phyloP scores from a whole-genome alignment of 2,329 filamentous ascomycete species.

The Aspergillus fijiensis region DNA sequence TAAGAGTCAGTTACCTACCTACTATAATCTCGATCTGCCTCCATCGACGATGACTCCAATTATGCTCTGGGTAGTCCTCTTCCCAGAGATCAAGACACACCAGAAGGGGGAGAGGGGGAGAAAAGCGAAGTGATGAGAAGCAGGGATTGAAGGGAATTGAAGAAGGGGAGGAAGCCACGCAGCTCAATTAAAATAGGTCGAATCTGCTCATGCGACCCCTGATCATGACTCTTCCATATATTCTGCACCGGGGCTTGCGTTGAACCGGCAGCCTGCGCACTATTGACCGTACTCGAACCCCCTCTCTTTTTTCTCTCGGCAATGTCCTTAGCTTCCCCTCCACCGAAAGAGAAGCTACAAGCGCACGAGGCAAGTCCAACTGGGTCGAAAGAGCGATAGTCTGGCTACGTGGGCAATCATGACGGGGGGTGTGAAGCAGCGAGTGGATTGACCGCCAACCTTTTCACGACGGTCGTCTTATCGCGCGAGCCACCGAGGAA shows the following conservation, averaged over 20 bases:
- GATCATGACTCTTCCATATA: not conserved
- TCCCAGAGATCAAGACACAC: not conserved
- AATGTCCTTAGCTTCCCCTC: slow-evolving; percentile 2
- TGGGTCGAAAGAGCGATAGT: slow-evolving; percentile 19
- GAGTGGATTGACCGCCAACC: slow-evolving; percentile 19
- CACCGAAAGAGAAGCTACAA: slow-evolving; percentile 13
- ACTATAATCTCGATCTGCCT: slow-evolving; percentile 15
- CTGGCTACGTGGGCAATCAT: slow-evolving; percentile 37
- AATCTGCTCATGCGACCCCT: not conserved
- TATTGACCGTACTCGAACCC: not conserved
- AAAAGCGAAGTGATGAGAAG: no score
- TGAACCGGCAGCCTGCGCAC: not conserved
- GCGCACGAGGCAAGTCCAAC: slow-evolving; percentile 22
- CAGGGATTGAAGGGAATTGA: not conserved
- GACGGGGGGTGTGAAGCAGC: slow-evolving; percentile 24
- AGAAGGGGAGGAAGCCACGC: not conserved
- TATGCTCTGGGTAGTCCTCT: not conserved
- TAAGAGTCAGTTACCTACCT: slow-evolving; percentile 11
- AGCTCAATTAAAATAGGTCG: not conserved
- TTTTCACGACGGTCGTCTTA: slow-evolving; percentile 12
- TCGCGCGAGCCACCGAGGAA: not conserved
- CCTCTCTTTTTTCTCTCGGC: not conserved
- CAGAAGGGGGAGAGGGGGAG: not conserved
- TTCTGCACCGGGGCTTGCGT: not conserved
- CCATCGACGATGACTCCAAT: slow-evolving; percentile 11